Evolutionary conservation across 192 early-diverging fungal species (phyloP), one percentile per base, ranked within the genome.

Genomic region (Oehlia diaphana): DNA sequence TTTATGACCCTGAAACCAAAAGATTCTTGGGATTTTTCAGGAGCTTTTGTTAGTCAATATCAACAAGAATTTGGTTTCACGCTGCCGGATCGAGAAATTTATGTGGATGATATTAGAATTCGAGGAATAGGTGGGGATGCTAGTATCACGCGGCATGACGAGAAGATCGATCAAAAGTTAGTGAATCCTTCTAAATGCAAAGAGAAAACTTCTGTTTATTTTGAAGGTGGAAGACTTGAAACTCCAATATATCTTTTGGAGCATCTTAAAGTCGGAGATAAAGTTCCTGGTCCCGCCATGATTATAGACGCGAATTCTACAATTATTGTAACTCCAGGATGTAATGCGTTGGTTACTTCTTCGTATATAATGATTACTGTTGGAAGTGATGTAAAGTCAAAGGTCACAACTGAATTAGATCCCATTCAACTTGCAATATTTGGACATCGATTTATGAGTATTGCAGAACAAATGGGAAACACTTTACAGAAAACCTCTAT

Each of bases 381-480:
- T 28, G 89, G 87, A 3, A 82, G 84, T 58, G 82, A 74, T 23
- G 78, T 85, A 14, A 85, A 82, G 70, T 72, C 67, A 10, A 81
- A 84, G 61, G 81, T 86, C 2, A 86, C 87, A 9, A 90, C 87
- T 0, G 90, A 88, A 68, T 86, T 90, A 74, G 98, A 99, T 74
- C 95, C 96, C 28, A 97, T 99, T 72, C 91, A 93, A 83, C 86
- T 99, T 2, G 91, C 94, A 2, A 93, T 99, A 21, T 96, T 99
- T 84, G 92, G 93, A 2, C 96, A 99, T 86, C 91, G 98, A 16
- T 99, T 99, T 80, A 99, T 99, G 98, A 90, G 88, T 72, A 98
- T 99, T 83, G 98, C 96, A 9, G 97, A 98, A 83, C 97, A 98
- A 84, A 98, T 98, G 97, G 97, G 97, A 21, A 87, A 92, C 31